Conservation (phyloP, 1,284 basidiomycete genomes). For the Apiotrichum brassicae region DNA sequence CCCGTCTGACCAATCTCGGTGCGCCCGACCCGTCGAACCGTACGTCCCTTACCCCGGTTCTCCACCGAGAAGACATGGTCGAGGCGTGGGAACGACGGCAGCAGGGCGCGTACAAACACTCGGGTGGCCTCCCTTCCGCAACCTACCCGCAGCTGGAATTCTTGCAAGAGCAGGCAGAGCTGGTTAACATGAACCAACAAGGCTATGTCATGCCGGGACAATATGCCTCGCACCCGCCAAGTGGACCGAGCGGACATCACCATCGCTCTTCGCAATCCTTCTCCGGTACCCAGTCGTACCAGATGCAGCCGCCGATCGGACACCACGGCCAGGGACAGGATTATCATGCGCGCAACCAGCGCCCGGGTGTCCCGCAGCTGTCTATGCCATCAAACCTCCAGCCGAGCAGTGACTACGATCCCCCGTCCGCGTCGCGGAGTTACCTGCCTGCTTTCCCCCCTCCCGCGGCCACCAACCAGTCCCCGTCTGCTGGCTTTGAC, state of each 20-base stretch:
- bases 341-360: slow-evolving; percentile 14
- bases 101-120: slow-evolving; percentile 48
- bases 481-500: slow-evolving; percentile 28
- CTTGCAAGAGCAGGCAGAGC: slow-evolving; percentile 84
- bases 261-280: slow-evolving; percentile 24
- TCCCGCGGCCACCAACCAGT: slow-evolving; percentile 33
- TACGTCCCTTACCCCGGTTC: slow-evolving; percentile 71
- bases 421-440: slow-evolving; percentile 13
- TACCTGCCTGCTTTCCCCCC: slow-evolving; percentile 45
- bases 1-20: slow-evolving; percentile 72
- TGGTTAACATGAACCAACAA: slow-evolving; percentile 52
- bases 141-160: slow-evolving; percentile 82
- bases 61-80: slow-evolving; percentile 83
- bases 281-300: slow-evolving; percentile 27
- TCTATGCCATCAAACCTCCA: slow-evolving; percentile 2
- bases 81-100: slow-evolving; percentile 76
- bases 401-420: slow-evolving; percentile 31
- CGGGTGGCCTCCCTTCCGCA: slow-evolving; percentile 45
- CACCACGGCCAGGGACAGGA: slow-evolving; percentile 17
- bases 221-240: slow-evolving; percentile 13
- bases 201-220: slow-evolving; percentile 41
- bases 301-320: slow-evolving; percentile 41
- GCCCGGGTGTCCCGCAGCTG: slow-evolving; percentile 4
- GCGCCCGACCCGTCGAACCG: slow-evolving; percentile 67
- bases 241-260: slow-evolving; percentile 6